These are phyloP conservation scores for Lavandula angustifolia DNA, from an alignment of 257 asterid genomes.

Conservation along the genomic window DNA sequence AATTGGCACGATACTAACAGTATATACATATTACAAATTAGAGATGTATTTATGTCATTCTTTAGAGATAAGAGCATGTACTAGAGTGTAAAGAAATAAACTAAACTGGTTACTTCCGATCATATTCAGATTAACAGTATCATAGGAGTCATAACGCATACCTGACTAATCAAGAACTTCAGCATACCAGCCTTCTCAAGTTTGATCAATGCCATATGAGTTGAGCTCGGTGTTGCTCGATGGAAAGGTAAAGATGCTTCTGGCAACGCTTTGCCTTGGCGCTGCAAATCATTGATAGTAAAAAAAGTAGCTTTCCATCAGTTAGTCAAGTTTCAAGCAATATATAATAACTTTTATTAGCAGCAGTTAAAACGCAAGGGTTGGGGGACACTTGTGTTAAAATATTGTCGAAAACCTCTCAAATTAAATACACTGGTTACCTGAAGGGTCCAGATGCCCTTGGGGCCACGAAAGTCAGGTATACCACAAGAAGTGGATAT, in stretches of 20 bases:
- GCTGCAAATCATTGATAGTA: constrained; percentile 46
- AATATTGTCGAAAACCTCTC: constrained; percentile 11
- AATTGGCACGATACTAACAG: constrained; percentile 4
- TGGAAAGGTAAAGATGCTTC: constrained; percentile 95
- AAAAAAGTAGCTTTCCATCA: not conserved
- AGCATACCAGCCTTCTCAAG: constrained; percentile 86
- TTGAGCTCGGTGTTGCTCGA: constrained; percentile 88
- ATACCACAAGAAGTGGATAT: constrained; percentile 97
- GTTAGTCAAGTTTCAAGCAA: constrained; percentile 13
- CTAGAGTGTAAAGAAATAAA: not conserved
- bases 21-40: constrained; percentile 10
- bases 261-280: constrained; percentile 90
- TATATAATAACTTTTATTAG: constrained; percentile 8
- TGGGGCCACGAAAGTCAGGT: constrained; percentile 99
- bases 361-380: constrained; percentile 11
- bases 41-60: constrained; percentile 5
- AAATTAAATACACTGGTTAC: constrained; percentile 38
- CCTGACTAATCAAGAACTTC: constrained; percentile 94
- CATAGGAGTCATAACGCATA: constrained; percentile 26
- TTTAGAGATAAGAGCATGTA: not conserved
- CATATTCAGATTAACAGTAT: not conserved
- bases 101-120: constrained; percentile 10
- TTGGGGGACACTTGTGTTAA: not conserved
- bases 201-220: constrained; percentile 93
- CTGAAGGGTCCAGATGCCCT: constrained; percentile 98